phyloP scores from a whole-genome alignment of 129 eudicot species.

The Ambrosia artemisiifolia region DNA sequence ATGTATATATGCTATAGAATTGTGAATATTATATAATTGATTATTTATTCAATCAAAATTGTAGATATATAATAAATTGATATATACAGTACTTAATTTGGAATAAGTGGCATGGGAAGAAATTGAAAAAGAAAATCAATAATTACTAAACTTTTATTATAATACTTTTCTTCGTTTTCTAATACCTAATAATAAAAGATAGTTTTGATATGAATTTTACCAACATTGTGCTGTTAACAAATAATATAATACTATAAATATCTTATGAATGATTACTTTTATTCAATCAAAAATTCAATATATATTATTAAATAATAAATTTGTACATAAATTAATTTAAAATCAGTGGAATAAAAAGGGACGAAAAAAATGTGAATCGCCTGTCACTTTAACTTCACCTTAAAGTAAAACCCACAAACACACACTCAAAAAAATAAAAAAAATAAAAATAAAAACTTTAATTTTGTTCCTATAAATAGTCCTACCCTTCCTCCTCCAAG shows the following conservation, averaged over 20 bases:
- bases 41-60: too few relatives aligned
- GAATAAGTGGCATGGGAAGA: too few relatives aligned
- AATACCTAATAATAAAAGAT: too few relatives aligned
- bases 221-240: not conserved
- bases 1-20: too few relatives aligned
- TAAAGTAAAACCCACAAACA: not conserved
- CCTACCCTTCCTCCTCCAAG: not conserved
- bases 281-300: too few relatives aligned
- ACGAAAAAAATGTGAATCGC: not conserved
- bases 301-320: not conserved
- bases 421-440: not conserved
- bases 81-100: too few relatives aligned
- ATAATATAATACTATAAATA: not conserved
- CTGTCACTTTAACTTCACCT: constrained; percentile 32
- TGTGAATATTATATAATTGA: too few relatives aligned
- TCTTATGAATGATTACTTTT: not conserved
- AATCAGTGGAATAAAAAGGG: constrained; percentile 9
- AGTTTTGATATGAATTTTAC: not conserved
- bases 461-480: constrained; percentile 38
- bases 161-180: too few relatives aligned
- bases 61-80: too few relatives aligned
- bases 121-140: too few relatives aligned
- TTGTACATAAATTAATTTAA: not conserved
- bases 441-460: too few relatives aligned
- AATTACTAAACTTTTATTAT: too few relatives aligned